These are phyloP conservation scores for Coniophora puteana DNA, from an alignment of 1,284 basidiomycete species.

Conservation along the genomic window DNA sequence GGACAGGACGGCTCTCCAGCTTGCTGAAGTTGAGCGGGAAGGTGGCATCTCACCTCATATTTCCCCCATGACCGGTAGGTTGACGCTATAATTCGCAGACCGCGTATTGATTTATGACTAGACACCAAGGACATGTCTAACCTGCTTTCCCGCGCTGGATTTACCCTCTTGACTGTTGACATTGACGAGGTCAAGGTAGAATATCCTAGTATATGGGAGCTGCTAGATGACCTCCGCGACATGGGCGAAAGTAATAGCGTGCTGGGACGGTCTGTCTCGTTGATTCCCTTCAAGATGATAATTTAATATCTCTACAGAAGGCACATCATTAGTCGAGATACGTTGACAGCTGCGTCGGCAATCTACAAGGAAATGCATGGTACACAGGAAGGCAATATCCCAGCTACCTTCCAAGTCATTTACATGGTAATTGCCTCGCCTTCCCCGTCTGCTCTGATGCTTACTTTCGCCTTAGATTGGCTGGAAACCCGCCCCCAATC, in stretches of 20 bases:
- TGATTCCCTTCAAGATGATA: not conserved
- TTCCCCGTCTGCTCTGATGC: not conserved
- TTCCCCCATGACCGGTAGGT: slow-evolving; percentile 95
- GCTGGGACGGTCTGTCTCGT: slow-evolving; percentile 58
- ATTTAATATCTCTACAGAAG: slow-evolving; percentile 39
- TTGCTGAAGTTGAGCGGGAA: slow-evolving; percentile 92
- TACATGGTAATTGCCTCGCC: slow-evolving; percentile 67
- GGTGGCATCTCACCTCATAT: slow-evolving; percentile 95
- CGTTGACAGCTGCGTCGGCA: slow-evolving; percentile 84
- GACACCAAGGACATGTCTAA: slow-evolving; percentile 91
- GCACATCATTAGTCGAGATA: slow-evolving; percentile 78
- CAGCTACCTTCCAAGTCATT: slow-evolving; percentile 95
- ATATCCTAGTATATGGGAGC: slow-evolving; percentile 96
- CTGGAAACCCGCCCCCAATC: slow-evolving; percentile 90
- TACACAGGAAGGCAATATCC: slow-evolving; percentile 77
- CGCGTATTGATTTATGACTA: slow-evolving; percentile 26
- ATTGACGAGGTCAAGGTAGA: slow-evolving; percentile 89
- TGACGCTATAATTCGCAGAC: no score
- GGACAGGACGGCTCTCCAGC: slow-evolving; percentile 75
- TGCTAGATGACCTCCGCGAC: slow-evolving; percentile 87
- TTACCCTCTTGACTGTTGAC: slow-evolving; percentile 93
- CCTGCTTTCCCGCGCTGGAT: slow-evolving; percentile 88
- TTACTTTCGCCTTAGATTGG: slow-evolving; percentile 69
- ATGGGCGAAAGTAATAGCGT: slow-evolving; percentile 98
- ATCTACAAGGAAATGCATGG: slow-evolving; percentile 94